Evolutionary conservation across 352 stramenopile species (phyloP).

Genomic region (Stephanocyclus meneghinianus): DNA sequence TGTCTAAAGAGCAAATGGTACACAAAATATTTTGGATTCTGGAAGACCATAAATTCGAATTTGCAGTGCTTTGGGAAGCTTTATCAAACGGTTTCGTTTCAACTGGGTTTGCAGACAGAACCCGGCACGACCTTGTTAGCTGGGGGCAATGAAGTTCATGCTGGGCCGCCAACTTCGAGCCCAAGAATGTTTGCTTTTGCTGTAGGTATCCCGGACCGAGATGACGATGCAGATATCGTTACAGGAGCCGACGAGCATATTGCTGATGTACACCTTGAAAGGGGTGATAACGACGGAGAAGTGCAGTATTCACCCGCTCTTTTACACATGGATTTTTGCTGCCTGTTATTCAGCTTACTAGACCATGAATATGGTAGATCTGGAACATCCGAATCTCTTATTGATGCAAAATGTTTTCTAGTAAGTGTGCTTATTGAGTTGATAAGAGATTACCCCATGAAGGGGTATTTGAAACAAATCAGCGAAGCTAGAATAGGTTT

Average conservation of each 20-base stretch:
- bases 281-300: constrained; percentile 52
- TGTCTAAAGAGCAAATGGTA: constrained; percentile 26
- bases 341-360: constrained; percentile 58
- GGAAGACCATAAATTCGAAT: constrained; percentile 48
- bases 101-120: constrained; percentile 26
- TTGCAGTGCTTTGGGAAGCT: constrained; percentile 67
- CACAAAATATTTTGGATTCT: constrained; percentile 46
- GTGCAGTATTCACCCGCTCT: constrained; percentile 67
- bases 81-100: constrained; percentile 49
- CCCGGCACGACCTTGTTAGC: constrained; percentile 60
- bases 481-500: constrained; percentile 37
- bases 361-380: constrained; percentile 37
- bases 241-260: neutral
- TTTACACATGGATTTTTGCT: constrained; percentile 69
- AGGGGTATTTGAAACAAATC: constrained; percentile 56
- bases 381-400: constrained; percentile 9
- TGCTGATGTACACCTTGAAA: constrained; percentile 20
- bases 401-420: constrained; percentile 57
- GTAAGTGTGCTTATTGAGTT: constrained; percentile 41
- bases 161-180: constrained; percentile 46
- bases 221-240: neutral
- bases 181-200: constrained; percentile 75
- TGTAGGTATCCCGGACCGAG: constrained; percentile 50
- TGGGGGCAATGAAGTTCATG: constrained; percentile 70
- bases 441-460: constrained; percentile 54